Base-by-base conservation (phyloP, 352 stramenopile genomes). In the Globisporangium paroecandrum region DNA sequence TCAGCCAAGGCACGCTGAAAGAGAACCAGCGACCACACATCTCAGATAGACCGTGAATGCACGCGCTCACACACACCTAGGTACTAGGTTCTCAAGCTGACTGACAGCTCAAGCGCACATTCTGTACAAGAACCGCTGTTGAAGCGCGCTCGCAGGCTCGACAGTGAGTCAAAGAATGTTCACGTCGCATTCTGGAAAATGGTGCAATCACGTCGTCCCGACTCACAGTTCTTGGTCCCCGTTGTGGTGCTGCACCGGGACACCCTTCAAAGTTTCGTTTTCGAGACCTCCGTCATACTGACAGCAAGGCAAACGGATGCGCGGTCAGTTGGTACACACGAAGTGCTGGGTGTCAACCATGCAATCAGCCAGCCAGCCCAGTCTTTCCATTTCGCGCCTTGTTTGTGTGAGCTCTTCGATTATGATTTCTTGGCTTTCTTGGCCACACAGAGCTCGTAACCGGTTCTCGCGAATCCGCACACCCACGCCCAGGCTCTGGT, bases 301-400 rank as follows among this genome's bases (percentile, higher is more conserved):
- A 49, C 49, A 62, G 34, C 56, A 58, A 58, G 53, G 36, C 25
- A 58, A 58, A 58, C 24, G 53, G 53, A 58, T 13, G 53, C 2
- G 24, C 53, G 22, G 22, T 57, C 49, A 57, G 38, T 24, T 7
- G 7, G 4, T 13, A 36, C 24, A 22, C 53, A 34, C 25, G 20
- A 29, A 58, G 29, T 29, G 53, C 27, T 58, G 53, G 25, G 18
- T 58, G 25, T 5, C 43, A 51, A 47, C 24, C 22, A 57, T 36
- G 32, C 7, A 36, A 36, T 2, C 27, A 32, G 27, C 36, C 38
- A 46, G 36, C 38, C 38, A 46, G 38, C 15, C 12, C 12, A 6
- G 38, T 46, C 38, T 13, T 46, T 7, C 4, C 53, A 7, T 36
- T 36, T 32, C 27, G 27, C 27, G 27, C 27, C 27, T 32, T 32